A percentile compares a stretch with the other conserved stretches of the same genome.
Conservation (phyloP, 352 stramenopile genomes). For the Pythium monospermum region DNA sequence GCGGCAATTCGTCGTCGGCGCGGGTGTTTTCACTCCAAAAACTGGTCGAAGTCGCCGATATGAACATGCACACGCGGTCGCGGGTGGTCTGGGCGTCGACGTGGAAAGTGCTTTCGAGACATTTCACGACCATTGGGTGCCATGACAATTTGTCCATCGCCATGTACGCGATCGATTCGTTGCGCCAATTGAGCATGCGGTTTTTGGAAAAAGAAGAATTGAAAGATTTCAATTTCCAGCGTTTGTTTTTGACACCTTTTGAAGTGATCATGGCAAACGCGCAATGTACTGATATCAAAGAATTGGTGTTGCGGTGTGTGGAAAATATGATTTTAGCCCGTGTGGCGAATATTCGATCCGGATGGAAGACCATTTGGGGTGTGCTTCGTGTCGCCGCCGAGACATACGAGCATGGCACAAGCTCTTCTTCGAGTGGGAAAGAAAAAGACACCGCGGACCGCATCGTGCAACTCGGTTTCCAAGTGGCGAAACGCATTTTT, state of each 20-base stretch:
- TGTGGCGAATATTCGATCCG: slow-evolving; percentile 85
- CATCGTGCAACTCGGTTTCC: slow-evolving; percentile 78
- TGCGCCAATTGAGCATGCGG: slow-evolving; percentile 99
- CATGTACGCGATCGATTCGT: slow-evolving; percentile 98
- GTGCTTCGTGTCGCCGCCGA: slow-evolving; percentile 87
- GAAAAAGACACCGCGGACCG: slow-evolving; percentile 48
- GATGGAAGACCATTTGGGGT: slow-evolving; percentile 94
- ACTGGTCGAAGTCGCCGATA: slow-evolving; percentile 99
- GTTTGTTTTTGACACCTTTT: slow-evolving; percentile 97
- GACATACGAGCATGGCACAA: slow-evolving; percentile 61
- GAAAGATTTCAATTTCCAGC: slow-evolving; percentile 99
- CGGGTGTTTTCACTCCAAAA: slow-evolving; percentile 99
- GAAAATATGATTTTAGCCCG: slow-evolving; percentile 91
- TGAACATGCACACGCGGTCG: slow-evolving; percentile 97
- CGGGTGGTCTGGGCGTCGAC: slow-evolving; percentile 98
- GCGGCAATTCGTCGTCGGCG: slow-evolving; percentile 50
- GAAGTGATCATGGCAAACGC: slow-evolving; percentile 90
- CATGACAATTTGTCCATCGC: slow-evolving; percentile 95
- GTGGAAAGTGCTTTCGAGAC: slow-evolving; percentile 95
- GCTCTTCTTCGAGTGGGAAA: not conserved
- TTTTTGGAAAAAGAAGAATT: slow-evolving; percentile 99
- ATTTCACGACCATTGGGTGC: slow-evolving; percentile 97
- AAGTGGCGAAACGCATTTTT: slow-evolving; percentile 86
- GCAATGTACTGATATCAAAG: slow-evolving; percentile 76
- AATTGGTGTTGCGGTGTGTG: slow-evolving; percentile 89